phyloP scores from a whole-genome alignment of 1,139 yeast species.

The Hemisphaericaspora xylofermentans region DNA sequence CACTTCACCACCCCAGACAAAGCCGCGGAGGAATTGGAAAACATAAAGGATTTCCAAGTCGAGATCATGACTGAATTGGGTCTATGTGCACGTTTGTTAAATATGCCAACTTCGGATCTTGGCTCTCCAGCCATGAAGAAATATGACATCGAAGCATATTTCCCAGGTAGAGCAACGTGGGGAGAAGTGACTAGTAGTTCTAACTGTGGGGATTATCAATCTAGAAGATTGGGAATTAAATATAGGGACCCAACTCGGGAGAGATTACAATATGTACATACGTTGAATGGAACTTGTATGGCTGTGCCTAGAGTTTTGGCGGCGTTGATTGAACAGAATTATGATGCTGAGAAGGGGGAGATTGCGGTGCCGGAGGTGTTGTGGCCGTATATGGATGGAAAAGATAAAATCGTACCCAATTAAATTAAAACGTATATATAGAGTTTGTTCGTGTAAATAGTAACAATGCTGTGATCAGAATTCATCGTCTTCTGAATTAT shows the following conservation, averaged over 20 bases:
- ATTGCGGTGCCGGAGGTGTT: constrained; percentile 70
- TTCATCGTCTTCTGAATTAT: constrained; percentile 29
- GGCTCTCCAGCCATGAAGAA: constrained; percentile 94
- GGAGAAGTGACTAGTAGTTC: constrained; percentile 93
- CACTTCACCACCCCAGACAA: constrained; percentile 60
- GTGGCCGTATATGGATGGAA: constrained; percentile 65
- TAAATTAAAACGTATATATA: constrained; percentile 10
- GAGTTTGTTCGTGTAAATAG: constrained; percentile 4
- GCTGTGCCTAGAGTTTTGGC: constrained; percentile 91
- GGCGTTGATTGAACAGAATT: constrained; percentile 83
- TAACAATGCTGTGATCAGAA: constrained; percentile 7
- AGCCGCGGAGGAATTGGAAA: constrained; percentile 57
- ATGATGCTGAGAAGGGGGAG: constrained; percentile 55
- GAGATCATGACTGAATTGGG: constrained; percentile 67
- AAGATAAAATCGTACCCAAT: constrained; percentile 31
- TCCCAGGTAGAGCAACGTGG: constrained; percentile 94
- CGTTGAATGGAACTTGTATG: constrained; percentile 93
- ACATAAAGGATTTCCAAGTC: constrained; percentile 63
- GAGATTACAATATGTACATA: constrained; percentile 59
- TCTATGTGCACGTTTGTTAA: constrained; percentile 73
- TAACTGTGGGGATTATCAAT: constrained; percentile 89
- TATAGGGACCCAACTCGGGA: constrained; percentile 23
- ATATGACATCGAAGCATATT: constrained; percentile 95
- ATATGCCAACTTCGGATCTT: constrained; percentile 88
- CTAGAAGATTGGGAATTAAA: constrained; percentile 76